Percentiles rank a stretch among this genome's conserved stretches.
phyloP scores from a whole-genome alignment of 2,329 filamentous ascomycete species.

The Colletotrichum siamense region DNA sequence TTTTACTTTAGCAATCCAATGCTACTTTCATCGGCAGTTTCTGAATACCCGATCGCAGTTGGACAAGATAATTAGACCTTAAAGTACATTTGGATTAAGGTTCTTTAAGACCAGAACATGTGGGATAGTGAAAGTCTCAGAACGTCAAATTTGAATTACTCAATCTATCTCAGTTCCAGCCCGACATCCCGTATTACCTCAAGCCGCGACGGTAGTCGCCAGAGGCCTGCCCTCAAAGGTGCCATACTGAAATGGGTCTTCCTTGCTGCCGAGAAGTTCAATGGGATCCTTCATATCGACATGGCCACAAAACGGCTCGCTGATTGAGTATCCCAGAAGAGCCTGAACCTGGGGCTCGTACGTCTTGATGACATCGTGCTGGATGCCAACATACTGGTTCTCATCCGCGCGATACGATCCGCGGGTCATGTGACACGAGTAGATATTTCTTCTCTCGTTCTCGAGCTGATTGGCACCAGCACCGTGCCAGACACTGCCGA shows the following conservation, averaged over 20 bases:
- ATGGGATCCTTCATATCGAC: background rate
- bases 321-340: background rate
- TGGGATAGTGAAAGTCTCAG: background rate
- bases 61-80: background rate
- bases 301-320: background rate
- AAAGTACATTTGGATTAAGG: background rate
- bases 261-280: background rate
- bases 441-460: background rate
- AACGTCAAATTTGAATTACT: too few species aligned
- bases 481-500: background rate
- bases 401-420: background rate
- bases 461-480: background rate
- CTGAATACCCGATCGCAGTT: background rate
- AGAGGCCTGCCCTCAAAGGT: background rate
- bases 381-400: background rate
- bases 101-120: background rate
- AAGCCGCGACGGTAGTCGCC: background rate
- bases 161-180: background rate
- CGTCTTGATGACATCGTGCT: background rate
- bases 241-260: background rate
- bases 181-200: background rate
- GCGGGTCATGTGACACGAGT: background rate
- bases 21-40: background rate
- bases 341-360: background rate
- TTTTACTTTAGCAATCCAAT: background rate